Evolutionary conservation across 169 alveolate genomes (phyloP), one percentile per base, ranked within the genome.

Genomic region (Plasmodium blacklocki): DNA sequence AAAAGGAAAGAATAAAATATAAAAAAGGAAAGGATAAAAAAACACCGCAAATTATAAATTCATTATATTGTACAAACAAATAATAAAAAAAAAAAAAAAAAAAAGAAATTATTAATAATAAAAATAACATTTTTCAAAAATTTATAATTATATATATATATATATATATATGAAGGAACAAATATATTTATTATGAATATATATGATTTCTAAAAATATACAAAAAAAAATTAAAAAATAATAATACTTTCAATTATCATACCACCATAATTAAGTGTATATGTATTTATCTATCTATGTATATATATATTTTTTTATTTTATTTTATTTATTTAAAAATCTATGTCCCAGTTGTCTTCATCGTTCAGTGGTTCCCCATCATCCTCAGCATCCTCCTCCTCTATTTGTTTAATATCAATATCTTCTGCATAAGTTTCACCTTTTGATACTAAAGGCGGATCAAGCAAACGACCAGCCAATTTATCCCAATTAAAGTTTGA

Each of bases 401-500:
- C 91, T 39, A 83, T 83, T 62, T 83, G 91, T 50, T 83, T 83
- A 50, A 83, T 58, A 32, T 83, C 91, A 23, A 83, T 83, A 29
- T 83, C 91, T 67, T 83, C 91, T n/a, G 91, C 91, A 60, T 96
- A 95, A 8, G 88, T 88, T 93, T 95, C 98, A 2, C 93, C 95
- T 19, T 95, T 89, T 9, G 98, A 97, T 11, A 95, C 75, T 49
- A 95, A 94, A 9, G 98, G 98, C 1, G 98, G 98, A 12, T 93
- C 83, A 29, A 95, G 78, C 7, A 87, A 94, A 21, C 98, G 94
- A 0, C 98, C 97, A 32, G 97, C 91, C 63, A 97, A 70, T 75
- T 94, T 91, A 80, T 97, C 98, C 97, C 98, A 97, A 89, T 95
- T 95, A 67, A 97, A 97, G 78, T 93, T 96, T 74, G 88, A 19